phyloP scores from a whole-genome alignment of 163 green algal species.

The Scenedesmus sp. region DNA sequence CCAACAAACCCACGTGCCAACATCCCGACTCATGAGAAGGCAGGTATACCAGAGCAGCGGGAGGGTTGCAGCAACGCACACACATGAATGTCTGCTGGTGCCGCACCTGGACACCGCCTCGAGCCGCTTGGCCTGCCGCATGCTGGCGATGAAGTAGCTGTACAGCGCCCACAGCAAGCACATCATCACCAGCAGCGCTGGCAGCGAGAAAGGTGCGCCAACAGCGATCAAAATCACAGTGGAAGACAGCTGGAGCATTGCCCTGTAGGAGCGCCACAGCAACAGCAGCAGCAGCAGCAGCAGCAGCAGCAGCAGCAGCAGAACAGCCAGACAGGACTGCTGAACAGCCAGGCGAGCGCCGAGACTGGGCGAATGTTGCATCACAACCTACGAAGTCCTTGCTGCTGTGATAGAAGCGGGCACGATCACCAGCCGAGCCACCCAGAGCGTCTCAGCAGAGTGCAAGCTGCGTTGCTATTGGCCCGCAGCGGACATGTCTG shows the following conservation, averaged over 20 bases:
- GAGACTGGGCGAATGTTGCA: too few species aligned
- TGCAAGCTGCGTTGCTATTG: too few species aligned
- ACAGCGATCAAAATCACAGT: slow-evolving; percentile 78
- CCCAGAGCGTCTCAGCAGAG: too few species aligned
- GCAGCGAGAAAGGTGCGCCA: slow-evolving; percentile 80
- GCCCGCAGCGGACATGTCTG: too few species aligned
- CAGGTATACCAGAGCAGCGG: too few species aligned
- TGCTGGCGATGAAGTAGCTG: slow-evolving; percentile 78
- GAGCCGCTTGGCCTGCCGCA: slow-evolving; percentile 88
- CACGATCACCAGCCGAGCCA: too few species aligned
- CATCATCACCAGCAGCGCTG: slow-evolving; percentile 81
- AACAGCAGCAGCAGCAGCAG: slow-evolving; percentile 9
- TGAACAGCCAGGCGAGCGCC: too few species aligned
- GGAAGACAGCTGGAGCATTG: slow-evolving; percentile 79
- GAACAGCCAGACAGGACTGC: neutral
- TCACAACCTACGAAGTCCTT: too few species aligned
- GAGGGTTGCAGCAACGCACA: neutral
- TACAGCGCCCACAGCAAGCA: slow-evolving; percentile 85
- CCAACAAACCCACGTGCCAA: too few species aligned
- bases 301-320: neutral
- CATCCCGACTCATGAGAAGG: too few species aligned
- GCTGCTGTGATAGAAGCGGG: too few species aligned
- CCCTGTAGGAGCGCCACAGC: slow-evolving; percentile 51
- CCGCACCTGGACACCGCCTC: slow-evolving; percentile 74
- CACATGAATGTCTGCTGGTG: neutral